Evolutionary conservation across 2,329 filamentous ascomycete genomes (phyloP).

Genomic region (Talaromyces marneffei): DNA sequence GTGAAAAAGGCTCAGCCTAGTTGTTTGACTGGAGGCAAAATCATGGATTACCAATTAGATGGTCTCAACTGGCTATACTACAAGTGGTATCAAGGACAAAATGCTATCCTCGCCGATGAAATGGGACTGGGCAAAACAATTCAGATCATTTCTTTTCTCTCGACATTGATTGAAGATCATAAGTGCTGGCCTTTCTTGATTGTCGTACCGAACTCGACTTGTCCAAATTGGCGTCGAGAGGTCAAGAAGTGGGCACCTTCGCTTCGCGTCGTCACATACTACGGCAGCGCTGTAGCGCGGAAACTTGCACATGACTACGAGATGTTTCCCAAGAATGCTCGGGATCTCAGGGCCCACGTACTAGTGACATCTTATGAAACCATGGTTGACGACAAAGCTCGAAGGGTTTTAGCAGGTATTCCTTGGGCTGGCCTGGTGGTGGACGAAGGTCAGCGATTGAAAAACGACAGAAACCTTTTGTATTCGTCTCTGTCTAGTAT

Average conservation of each 20-base stretch:
- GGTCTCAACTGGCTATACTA: conserved; percentile 93
- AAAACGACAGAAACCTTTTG: conserved; percentile 81
- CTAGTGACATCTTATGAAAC: conserved; percentile 95
- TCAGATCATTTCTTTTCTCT: conserved; percentile 78
- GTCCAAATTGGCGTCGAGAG: conserved; percentile 95
- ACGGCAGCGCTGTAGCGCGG: conserved; percentile 69
- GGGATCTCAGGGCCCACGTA: conserved; percentile 76
- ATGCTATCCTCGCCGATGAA: conserved; percentile 89
- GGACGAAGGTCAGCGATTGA: conserved; percentile 91
- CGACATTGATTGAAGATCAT: conserved; percentile 62
- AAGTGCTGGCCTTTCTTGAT: conserved; percentile 87
- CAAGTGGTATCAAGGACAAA: conserved; percentile 76
- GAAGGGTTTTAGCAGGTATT: conserved; percentile 60
- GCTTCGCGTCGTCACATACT: conserved; percentile 85
- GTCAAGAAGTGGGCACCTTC: conserved; percentile 89
- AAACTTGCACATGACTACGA: conserved; percentile 76
- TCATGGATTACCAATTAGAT: conserved; percentile 92
- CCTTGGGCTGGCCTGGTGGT: conserved; percentile 85
- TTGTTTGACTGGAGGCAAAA: conserved; percentile 66
- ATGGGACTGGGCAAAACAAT: conserved; percentile 99
- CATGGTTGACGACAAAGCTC: conserved; percentile 65
- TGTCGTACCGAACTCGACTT: conserved; percentile 90
- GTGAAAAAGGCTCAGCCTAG: conserved; percentile 67
- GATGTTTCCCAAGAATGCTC: conserved; percentile 61
- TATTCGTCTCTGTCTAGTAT: conserved; percentile 69